Evolutionary conservation across 2,329 filamentous ascomycete genomes (phyloP), one percentile per base, ranked within the genome.

Genomic region (Ophiostoma perfectum): DNA sequence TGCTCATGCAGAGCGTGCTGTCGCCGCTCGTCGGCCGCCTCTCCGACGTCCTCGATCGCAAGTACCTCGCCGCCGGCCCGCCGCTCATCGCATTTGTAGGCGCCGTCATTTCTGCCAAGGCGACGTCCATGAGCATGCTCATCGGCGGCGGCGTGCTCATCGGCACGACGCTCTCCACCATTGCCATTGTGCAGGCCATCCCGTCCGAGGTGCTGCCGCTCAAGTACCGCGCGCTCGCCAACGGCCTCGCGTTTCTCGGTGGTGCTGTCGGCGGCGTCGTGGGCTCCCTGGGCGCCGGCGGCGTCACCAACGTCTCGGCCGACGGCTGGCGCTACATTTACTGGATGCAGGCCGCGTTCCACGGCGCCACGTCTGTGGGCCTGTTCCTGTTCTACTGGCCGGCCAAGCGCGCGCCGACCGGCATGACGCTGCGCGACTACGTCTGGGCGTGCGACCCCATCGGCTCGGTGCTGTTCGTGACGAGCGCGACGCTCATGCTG

Each of bases 131-230:
- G 84, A 79, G 77, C 65, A 83, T 84, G 78, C 76, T 86, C 3
- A 84, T 86, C 67, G 83, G 81, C 7, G 84, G 84, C n/a, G 83
- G 84, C 11, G 81, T 87, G 5, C 75, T 86, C n/a, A 84, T 86
- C 63, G 84, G 84, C 38, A 78, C 78, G 2, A 85, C 84, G 0
- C 78, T 87, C 42, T 76, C 82, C 1, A 86, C 83, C 0, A 83
- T 86, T 52, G 78, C 82, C 11, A 84, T 86, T 67, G 82, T 85
- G 5, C 77, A 86, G 73, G 80, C 84, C 0, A 86, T 87, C 42
- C 83, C 83, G 0, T 81, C 82, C 1, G 84, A 87, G 75, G 83
- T 86, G 38, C 73, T 86, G 44, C 84, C 84, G 1, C 72, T 86
- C 55, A 86, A 86, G 70, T 86, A 82, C 70, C 79, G 84, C n/a